A percentile compares a stretch with the other conserved stretches of the same genome.
phyloP scores from a whole-genome alignment of 352 stramenopile species.

The Pythium myriotylum region DNA sequence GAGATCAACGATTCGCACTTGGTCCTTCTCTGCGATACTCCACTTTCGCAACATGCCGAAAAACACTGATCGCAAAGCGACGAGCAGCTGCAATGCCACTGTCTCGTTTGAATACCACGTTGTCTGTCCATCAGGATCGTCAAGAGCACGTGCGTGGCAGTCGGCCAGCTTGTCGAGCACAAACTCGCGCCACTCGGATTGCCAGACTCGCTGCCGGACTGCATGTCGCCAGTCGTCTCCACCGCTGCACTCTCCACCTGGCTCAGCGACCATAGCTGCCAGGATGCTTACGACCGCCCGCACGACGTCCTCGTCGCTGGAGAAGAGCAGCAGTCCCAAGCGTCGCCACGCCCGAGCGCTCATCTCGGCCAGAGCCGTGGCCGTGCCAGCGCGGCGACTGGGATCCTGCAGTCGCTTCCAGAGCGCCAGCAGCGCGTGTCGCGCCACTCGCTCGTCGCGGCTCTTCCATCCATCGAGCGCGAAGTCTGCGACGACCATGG shows the following conservation, averaged over 20 bases:
- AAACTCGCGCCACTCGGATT: conserved; percentile 25
- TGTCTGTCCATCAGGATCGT: neutral
- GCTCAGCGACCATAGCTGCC: neutral
- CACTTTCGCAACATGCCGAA: conserved; percentile 1
- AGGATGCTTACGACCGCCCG: conserved; percentile 17
- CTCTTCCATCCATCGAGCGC: conserved; percentile 4
- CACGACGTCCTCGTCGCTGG: conserved; percentile 12
- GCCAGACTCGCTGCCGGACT: conserved; percentile 23
- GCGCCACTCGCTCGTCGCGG: conserved; percentile 15
- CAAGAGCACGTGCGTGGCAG: conserved; percentile 9
- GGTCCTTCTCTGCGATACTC: conserved; percentile 8
- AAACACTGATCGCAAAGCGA: conserved; percentile 16
- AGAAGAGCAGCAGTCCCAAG: conserved; percentile 27
- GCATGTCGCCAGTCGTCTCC: neutral
- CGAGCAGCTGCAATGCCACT: conserved; percentile 3
- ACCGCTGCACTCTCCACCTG: neutral
- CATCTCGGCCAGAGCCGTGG: neutral
- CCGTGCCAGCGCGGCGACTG: neutral
- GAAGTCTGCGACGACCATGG: conserved; percentile 11
- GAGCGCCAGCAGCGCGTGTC: conserved; percentile 17
- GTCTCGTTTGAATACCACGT: neutral
- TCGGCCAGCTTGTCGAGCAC: conserved; percentile 27
- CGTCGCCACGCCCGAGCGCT: conserved; percentile 16
- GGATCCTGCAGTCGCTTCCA: conserved; percentile 10
- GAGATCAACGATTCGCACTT: conserved; percentile 13